phyloP scores from a whole-genome alignment of 2,329 filamentous ascomycete genomes.

The Scedosporium apiospermum region DNA sequence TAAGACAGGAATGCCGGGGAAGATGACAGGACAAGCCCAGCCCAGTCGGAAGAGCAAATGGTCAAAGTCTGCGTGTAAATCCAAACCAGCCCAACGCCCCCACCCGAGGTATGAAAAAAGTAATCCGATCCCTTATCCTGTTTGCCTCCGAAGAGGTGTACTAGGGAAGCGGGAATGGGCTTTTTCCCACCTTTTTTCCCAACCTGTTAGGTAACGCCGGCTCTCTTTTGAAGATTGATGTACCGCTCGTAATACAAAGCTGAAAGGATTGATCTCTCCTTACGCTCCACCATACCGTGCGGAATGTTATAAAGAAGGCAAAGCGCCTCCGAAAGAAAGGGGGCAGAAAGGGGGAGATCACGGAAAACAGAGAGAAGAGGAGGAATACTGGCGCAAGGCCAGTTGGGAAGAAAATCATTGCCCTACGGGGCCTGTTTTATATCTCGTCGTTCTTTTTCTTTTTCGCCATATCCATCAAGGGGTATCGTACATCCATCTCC shows the following conservation, averaged over 20 bases:
- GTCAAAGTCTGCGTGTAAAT: constrained; percentile 22
- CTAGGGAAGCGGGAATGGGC: not conserved
- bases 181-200: constrained; percentile 11
- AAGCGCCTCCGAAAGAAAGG: not conserved
- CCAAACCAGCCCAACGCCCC: constrained; percentile 6
- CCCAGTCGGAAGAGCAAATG: constrained; percentile 31
- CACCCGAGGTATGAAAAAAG: constrained; percentile 9
- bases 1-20: not conserved
- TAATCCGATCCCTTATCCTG: constrained; percentile 25
- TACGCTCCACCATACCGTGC: constrained; percentile 69
- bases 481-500: constrained; percentile 25
- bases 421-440: not conserved
- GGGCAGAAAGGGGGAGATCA: constrained; percentile 1
- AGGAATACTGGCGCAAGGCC: not conserved
- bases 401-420: not conserved
- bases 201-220: constrained; percentile 3
- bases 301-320: constrained; percentile 25
- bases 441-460: not conserved
- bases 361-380: not conserved
- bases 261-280: constrained; percentile 66
- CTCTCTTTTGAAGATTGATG: constrained; percentile 28
- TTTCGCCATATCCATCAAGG: not conserved
- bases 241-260: constrained; percentile 72
- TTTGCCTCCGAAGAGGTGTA: constrained; percentile 3
- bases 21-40: constrained; percentile 24